Evolutionary conservation across 208 protist species (phyloP), one percentile per base, ranked within the genome.

Genomic region (Trypanosoma rangeli): DNA sequence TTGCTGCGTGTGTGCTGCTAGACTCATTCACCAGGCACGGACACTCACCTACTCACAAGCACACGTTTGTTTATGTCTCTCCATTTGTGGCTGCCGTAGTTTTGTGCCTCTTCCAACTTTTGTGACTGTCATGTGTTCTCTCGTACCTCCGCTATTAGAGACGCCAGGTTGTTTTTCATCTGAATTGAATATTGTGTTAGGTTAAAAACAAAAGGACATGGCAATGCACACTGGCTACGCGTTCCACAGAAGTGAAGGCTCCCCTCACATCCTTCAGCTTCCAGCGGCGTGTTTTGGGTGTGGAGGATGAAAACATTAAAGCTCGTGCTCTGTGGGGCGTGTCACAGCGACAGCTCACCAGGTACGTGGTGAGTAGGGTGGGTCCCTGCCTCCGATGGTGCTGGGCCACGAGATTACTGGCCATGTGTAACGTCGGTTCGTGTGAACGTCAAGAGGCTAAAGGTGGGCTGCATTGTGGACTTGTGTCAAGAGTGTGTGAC

Each of bases 401-500:
- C 82, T 82, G 28, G 87, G 87, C n/a, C 90, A 95, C 79, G 90
- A 95, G 77, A 90, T 93, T 70, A 82, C 93, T 22, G 90, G 90
- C 28, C 71, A 88, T n/a, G n/a, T 64, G 90, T 95, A 52, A 81
- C 72, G 24, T 55, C 62, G 20, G 85, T 94, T 31, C 89, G 92
- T 48, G 48, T 70, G 18, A 64, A 74, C 35, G 89, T 95, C 33
- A 94, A 75, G 53, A 86, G 85, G 53, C 83, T 88, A 77, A 93
- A 91, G 72, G 84, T 89, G 31, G 93, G 93, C 66, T 95, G 88
- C 82, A 84, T 92, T 50, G 93, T 97, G 61, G 89, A 94, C 80
- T 87, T 84, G n/a, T 97, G 93, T 80, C 57, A 58, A 24, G 28
- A 70, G 20, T 96, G 90, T 74, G 13, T 71, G 26, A 79, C 72